Evolutionary conservation across 1,284 basidiomycete species (phyloP), one percentile per base, ranked within the genome.

Genomic region (Pterulicium gracile): DNA sequence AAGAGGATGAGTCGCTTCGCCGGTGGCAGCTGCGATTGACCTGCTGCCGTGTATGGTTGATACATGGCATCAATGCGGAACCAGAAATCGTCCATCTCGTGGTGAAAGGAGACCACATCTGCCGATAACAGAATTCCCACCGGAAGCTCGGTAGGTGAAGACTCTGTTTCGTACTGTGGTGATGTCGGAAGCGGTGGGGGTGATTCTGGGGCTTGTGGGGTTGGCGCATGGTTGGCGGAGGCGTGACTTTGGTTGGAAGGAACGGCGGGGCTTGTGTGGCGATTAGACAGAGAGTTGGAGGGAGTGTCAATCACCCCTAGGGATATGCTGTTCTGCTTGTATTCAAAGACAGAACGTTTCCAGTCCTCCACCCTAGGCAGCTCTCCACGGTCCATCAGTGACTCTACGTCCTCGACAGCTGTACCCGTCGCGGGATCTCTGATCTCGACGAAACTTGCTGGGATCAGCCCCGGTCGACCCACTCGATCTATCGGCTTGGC

Each of bases 361-460:
- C 96, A 99, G 54, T 98, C 94, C 60, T 98, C 95, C 12, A 98
- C 93, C 54, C 82, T 85, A 18, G 96, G 96, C 12, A 98, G 73
- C 49, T 87, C 82, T 17, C 89, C 89, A 20, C 76, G 75, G 56
- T 89, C 81, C 62, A 96, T 91, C 50, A 96, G 73, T 18, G 76
- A 71, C 20, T 81, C 76, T 3, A 95, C 74, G 51, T 92, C 83
- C 18, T 75, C 67, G 51, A 91, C 69, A 18, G 88, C 70, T 50
- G 76, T 70, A 41, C 86, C 92, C 2, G 94, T 91, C 4, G 79
- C 69, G 17, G 94, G 91, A 63, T 99, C 94, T 49, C 91, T 85
- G 35, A 98, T 86, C 65, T 97, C 87, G 52, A 99, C 93, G 61
- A 98, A 98, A 1, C 92, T 81, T 24, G 92, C 92, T 3, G 96